phyloP scores from a whole-genome alignment of 2,329 filamentous ascomycete genomes.

The Colletotrichum musae region DNA sequence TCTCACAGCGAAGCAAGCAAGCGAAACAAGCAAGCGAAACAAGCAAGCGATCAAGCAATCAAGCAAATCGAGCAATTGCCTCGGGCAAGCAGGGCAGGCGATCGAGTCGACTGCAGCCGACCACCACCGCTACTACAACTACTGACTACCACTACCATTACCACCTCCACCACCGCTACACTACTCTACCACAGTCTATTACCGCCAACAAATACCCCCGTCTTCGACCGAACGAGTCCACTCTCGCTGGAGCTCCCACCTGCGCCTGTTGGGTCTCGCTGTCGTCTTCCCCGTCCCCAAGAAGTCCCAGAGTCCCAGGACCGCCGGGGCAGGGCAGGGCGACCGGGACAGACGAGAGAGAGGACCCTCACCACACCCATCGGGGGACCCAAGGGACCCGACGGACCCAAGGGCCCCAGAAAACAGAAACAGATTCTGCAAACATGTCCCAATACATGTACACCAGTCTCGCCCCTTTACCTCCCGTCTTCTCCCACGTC shows the following conservation, averaged over 20 bases:
- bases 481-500: slow-evolving; percentile 37
- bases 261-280: slow-evolving; percentile 30
- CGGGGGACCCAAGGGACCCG: slow-evolving; percentile 17
- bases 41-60: neutral
- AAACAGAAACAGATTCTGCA: slow-evolving; percentile 37
- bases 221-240: slow-evolving; percentile 11
- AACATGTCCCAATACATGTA: slow-evolving; percentile 43
- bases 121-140: too few relatives aligned
- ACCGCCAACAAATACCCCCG: too few relatives aligned
- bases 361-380: slow-evolving; percentile 24
- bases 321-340: slow-evolving; percentile 18
- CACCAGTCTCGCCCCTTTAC: slow-evolving; percentile 40
- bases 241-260: slow-evolving; percentile 30
- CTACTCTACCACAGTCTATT: too few relatives aligned
- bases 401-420: slow-evolving; percentile 25
- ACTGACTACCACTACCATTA: too few relatives aligned
- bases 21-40: neutral
- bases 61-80: too few relatives aligned
- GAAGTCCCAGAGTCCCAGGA: slow-evolving; percentile 15
- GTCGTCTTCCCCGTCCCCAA: slow-evolving; percentile 28
- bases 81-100: too few relatives aligned
- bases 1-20: neutral
- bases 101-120: neutral
- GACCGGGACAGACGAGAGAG: slow-evolving; percentile 15
- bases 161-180: too few relatives aligned